Evolutionary conservation across 495 filamentous ascomycete genomes (phyloP).

Genomic region (Penicillium steckii): DNA sequence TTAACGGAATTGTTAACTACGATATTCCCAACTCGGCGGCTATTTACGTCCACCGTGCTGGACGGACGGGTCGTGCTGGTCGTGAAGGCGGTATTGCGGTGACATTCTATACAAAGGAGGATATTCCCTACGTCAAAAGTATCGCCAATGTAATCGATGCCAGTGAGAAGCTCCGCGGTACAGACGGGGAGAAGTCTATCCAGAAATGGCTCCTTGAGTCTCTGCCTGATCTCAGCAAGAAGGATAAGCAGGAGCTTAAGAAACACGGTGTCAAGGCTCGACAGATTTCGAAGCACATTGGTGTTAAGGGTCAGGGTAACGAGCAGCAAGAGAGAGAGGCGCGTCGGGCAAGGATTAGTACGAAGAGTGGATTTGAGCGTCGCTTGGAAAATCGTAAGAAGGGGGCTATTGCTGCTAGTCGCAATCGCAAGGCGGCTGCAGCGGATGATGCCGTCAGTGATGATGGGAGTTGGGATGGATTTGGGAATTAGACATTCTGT

Average conservation of each 20-base stretch:
- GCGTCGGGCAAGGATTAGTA: conserved; percentile 68
- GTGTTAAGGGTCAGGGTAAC: conserved; percentile 35
- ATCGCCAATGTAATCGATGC: conserved; percentile 89
- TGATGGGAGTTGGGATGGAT: conserved; percentile 58
- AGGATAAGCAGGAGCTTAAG: conserved; percentile 79
- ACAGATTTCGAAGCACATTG: conserved; percentile 37
- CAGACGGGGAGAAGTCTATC: conserved; percentile 49
- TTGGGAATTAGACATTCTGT: conserved; percentile 51
- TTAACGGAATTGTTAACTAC: conserved; percentile 95
- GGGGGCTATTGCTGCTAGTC: conserved; percentile 71
- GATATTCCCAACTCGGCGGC: conserved; percentile 88
- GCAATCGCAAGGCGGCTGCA: conserved; percentile 50
- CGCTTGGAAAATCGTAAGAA: conserved; percentile 70
- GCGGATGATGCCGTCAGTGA: conserved; percentile 39
- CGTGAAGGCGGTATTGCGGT: conserved; percentile 87
- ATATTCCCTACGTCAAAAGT: conserved; percentile 84
- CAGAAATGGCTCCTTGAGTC: conserved; percentile 89
- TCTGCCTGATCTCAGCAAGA: conserved; percentile 78
- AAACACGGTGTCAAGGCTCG: conserved; percentile 77
- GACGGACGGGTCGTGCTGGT: conserved; percentile 86
- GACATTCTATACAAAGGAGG: conserved; percentile 92
- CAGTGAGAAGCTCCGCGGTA: conserved; percentile 63
- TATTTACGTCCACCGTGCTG: conserved; percentile 89
- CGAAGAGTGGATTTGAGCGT: conserved; percentile 88
- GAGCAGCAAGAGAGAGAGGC: conserved; percentile 33